These are phyloP conservation scores for Nephelium lappaceum DNA, from an alignment of 345 rosid species.

Conservation along the genomic window DNA sequence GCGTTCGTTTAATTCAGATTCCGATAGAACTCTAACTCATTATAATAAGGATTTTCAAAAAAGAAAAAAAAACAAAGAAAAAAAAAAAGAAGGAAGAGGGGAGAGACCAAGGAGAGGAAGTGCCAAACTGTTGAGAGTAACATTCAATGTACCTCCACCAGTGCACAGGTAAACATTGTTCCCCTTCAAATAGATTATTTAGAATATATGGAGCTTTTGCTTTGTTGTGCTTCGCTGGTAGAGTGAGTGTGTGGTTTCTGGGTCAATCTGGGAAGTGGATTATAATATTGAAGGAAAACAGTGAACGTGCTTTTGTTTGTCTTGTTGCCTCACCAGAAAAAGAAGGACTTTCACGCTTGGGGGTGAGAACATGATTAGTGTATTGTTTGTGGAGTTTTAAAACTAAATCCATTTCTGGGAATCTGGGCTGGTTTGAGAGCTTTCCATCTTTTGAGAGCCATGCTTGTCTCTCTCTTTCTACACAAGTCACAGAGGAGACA, in stretches of 20 bases:
- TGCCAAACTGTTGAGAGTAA: constrained; percentile 9
- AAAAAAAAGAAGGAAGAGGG: no score
- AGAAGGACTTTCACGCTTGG: constrained; percentile 53
- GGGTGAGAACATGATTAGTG: constrained; percentile 55
- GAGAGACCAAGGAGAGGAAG: constrained; percentile 12
- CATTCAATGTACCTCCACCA: constrained; percentile 35
- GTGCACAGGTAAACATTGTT: constrained; percentile 32
- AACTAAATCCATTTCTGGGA: constrained; percentile 41
- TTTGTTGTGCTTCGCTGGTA: constrained; percentile 49
- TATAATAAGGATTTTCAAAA: no score
- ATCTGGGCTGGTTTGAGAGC: constrained; percentile 43
- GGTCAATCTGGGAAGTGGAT: constrained; percentile 29
- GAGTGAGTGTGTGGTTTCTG: constrained; percentile 17
- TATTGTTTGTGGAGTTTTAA: constrained; percentile 28
- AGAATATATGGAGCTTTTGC: constrained; percentile 26
- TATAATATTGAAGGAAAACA: constrained; percentile 34
- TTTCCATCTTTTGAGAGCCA: constrained; percentile 81
- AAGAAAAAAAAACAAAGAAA: not conserved
- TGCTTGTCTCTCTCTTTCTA: constrained; percentile 41
- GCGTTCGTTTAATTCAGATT: no score
- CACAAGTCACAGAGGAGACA: constrained; percentile 24
- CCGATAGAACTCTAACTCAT: not conserved
- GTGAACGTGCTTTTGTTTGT: constrained; percentile 61
- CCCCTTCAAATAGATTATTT: not conserved
- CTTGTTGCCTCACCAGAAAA: constrained; percentile 34